Percentiles rank a stretch among this genome's conserved stretches.
Conservation (phyloP, 2,329 filamentous ascomycete species). For the Teratosphaeria epicoccoides region DNA sequence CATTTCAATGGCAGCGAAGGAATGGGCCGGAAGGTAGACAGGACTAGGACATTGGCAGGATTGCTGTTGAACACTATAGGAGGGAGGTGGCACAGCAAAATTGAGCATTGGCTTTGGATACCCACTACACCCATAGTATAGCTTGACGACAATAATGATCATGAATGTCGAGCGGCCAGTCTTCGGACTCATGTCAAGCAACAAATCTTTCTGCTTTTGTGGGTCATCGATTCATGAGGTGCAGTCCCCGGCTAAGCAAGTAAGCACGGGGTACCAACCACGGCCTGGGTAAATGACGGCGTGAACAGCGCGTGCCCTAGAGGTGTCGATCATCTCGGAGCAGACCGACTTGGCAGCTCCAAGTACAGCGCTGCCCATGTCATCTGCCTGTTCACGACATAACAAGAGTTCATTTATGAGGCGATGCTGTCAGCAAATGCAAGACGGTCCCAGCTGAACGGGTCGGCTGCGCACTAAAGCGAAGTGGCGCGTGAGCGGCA, state of each 20-base stretch:
- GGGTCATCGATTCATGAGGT: background rate
- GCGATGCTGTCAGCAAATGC: background rate
- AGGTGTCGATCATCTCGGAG: background rate
- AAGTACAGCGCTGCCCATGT: too few relatives aligned
- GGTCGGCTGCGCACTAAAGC: background rate
- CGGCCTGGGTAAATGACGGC: background rate
- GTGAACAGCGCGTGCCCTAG: background rate
- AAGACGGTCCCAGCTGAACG: background rate
- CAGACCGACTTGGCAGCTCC: background rate
- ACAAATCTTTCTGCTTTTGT: background rate
- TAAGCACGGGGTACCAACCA: background rate
- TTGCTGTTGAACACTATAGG: background rate
- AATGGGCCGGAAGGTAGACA: background rate
- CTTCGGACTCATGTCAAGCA: background rate
- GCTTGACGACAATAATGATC: background rate
- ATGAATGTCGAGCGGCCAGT: background rate
- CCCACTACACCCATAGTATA: background rate
- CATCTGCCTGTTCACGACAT: too few relatives aligned
- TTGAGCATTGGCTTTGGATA: background rate
- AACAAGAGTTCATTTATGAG: too few relatives aligned
- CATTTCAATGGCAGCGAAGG: background rate
- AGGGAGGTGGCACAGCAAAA: background rate
- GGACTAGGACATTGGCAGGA: background rate
- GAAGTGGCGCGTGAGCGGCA: background rate
- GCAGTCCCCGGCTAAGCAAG: too few relatives aligned